Base-by-base conservation (phyloP, 2,329 filamentous ascomycete species). In the Aspergillus sp. region DNA sequence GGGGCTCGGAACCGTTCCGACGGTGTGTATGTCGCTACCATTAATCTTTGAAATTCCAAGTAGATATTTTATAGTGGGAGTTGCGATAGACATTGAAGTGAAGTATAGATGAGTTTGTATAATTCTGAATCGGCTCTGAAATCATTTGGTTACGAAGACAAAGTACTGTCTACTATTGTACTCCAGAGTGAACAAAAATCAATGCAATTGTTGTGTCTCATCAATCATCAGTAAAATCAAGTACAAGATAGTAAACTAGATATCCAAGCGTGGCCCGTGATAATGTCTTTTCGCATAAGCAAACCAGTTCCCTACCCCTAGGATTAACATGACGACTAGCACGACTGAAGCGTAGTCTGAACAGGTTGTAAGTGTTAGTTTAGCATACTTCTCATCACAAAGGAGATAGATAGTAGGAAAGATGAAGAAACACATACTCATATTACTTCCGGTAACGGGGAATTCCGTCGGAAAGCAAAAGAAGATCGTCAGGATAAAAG, bases 271-370 rank as follows among this genome's bases (percentile, higher is more conserved):
- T n/a, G 66, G 66, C 17, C 66, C 66, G 50, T 66, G 65, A 59
- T 68, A 68, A 53, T 62, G 56, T 15, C 42, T 52, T 57, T 58
- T 57, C 10, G 66, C 66, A 49, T 68, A 66, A 1, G 39, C 60
- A 23, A 64, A 66, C 65, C 65, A 68, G 42, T 68, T 68, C 48
- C 11, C 61, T 3, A 63, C 42, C 3, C 66, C 66, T 3, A 68
- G 25, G 6, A 68, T n/a, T 13, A 68, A 39, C 64, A 68, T 66
- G 4, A 57, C 54, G 5, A 25, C 64, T 23, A 68, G 36, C 1
- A 68, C 66, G 1, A 64, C 66, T 1, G 65, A 61, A 2, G 65
- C 60, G 59, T 68, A 68, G 57, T 68, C 65, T 68, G 48, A 10
- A 8, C 11, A 2, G 3, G 13, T 13, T 36, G 2, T 4, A 36